Conservation (phyloP, 1,139 yeast species). For the Yamadazyma dushanensis region DNA sequence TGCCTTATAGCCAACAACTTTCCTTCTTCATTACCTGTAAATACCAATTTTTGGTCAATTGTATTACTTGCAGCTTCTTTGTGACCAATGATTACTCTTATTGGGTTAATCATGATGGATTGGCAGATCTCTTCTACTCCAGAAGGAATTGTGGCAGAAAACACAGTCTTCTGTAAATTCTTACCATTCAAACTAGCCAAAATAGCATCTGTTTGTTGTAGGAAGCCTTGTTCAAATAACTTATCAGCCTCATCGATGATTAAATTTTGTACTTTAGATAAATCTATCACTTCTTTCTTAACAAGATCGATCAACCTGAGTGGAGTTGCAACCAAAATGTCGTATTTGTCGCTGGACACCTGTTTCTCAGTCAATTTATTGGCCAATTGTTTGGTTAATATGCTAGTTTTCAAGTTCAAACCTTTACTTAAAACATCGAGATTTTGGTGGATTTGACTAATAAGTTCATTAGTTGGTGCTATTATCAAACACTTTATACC, state of each 20-base stretch:
- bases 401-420: conserved; percentile 59
- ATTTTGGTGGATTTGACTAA: conserved; percentile 79
- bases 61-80: conserved; percentile 88
- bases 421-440: conserved; percentile 57
- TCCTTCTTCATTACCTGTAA: conserved; percentile 94
- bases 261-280: conserved; percentile 67
- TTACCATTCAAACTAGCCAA: conserved; percentile 63
- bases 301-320: conserved; percentile 79
- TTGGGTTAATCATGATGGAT: conserved; percentile 79
- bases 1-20: conserved; percentile 89
- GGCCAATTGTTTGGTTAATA: conserved; percentile 73
- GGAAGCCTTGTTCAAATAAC: conserved; percentile 84
- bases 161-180: conserved; percentile 67
- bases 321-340: conserved; percentile 85
- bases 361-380: conserved; percentile 63
- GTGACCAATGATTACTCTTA: conserved; percentile 87
- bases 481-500: conserved; percentile 77
- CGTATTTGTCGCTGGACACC: conserved; percentile 64
- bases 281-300: conserved; percentile 55
- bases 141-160: conserved; percentile 94
- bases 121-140: conserved; percentile 88
- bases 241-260: conserved; percentile 97
- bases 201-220: conserved; percentile 88
- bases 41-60: conserved; percentile 81
- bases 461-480: conserved; percentile 86